These are phyloP conservation scores for Diddensiella transvaalensis DNA, from an alignment of 805 yeast genomes.

Conservation along the genomic window DNA sequence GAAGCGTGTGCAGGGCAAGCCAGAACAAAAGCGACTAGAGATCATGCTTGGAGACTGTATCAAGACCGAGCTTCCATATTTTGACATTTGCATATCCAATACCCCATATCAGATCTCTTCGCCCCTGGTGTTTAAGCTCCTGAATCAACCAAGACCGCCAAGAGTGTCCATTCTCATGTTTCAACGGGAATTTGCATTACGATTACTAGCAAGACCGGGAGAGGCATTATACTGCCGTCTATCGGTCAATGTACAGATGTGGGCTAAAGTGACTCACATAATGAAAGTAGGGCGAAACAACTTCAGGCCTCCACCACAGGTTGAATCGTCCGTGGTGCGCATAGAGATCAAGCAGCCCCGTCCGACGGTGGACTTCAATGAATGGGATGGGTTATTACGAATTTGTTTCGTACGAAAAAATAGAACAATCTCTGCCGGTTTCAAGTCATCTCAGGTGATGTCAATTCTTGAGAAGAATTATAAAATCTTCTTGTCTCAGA, in stretches of 20 bases:
- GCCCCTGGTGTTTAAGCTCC: conserved; percentile 87
- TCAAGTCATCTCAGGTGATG: conserved; percentile 74
- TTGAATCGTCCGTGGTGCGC: conserved; percentile 93
- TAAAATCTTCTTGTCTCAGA: conserved; percentile 63
- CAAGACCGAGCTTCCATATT: conserved; percentile 91
- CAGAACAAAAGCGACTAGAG: conserved; percentile 85
- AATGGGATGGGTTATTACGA: conserved; percentile 95
- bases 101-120: conserved; percentile 98
- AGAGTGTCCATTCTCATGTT: conserved; percentile 94
- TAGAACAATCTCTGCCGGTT: conserved; percentile 88
- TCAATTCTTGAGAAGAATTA: conserved; percentile 86
- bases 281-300: conserved; percentile 98
- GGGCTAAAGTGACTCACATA: conserved; percentile 98
- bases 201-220: conserved; percentile 95
- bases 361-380: conserved; percentile 89
- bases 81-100: conserved; percentile 93
- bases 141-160: conserved; percentile 91
- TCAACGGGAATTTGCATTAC: conserved; percentile 93
- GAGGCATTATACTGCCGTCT: conserved; percentile 87
- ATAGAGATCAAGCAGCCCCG: conserved; percentile 89
- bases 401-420: conserved; percentile 91
- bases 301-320: conserved; percentile 98
- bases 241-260: conserved; percentile 97
- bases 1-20: conserved; percentile 96
- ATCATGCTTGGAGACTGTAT: conserved; percentile 93